Base-by-base conservation (phyloP, 169 alveolate species). In the Plasmodium cynomolgi region DNA sequence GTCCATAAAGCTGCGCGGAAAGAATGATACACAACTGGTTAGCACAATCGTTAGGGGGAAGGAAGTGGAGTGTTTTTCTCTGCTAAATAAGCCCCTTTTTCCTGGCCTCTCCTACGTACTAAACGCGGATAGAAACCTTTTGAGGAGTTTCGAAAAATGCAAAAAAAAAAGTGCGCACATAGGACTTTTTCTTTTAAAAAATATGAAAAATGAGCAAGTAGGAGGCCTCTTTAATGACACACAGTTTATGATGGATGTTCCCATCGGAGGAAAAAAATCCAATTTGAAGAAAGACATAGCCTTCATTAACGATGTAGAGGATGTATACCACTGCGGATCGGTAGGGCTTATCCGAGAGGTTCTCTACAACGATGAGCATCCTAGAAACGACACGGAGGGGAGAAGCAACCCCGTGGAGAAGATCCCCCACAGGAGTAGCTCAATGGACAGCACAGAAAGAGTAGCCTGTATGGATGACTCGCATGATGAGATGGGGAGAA, bases 21-120 rank as follows among this genome's bases (percentile, higher is more conserved):
- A 39, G 20, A 86, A 86, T 39, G 88, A 86, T 7, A 26, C 68
- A 86, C 26, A 86, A 77, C 31, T 29, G 71, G 23, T 85, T 17
- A 77, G 71, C 15, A n/a, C 84, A 77, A 41, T 20, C 9, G 15
- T n/a, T 77, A 7, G 44, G 26, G 84, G 15, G n/a, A 33, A 77
- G 13, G 91, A 90, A 44, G 54, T 90, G 33, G 23, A 39, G 20
- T 37, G 90, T 50, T 80, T 90, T 31, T 56, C 79, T 17, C 83
- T 90, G 33, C 26, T 81, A 33, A 90, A 90, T 11, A 90, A 90
- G 37, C 94, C 94, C 26, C 84, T 90, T 20, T 90, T 90, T 39
- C 94, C 94, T 4, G 94, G 94, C 3, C 91, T 90, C 37, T 68
- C 84, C 6, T 81, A 90, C 74, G 91, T 90, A 13, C 62, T 90